Base-by-base conservation (phyloP, 768 basidiomycete genomes). In the Lactarius indigo region DNA sequence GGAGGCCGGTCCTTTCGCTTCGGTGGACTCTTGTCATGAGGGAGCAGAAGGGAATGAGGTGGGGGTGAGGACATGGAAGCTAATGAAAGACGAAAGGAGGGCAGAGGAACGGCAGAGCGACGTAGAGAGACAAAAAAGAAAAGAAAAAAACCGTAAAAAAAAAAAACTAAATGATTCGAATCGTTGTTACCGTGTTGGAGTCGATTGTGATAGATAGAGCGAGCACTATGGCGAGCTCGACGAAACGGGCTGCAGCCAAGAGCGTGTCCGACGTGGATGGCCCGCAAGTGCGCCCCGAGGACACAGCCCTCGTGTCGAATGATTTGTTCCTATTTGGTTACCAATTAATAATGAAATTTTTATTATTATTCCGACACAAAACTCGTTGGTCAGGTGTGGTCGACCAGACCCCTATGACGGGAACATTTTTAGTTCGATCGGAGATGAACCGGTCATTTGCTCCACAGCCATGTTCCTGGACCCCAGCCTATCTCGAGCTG, bases 1-100 rank as follows among this genome's bases (percentile, higher is more conserved):
- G 83, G 80, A 52, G 83, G 83, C 71, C 81, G 79, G 74, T 84
- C 84, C 75, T 80, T 81, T 75, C 77, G 80, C 78, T 76, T 82
- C 70, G 75, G 71, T 57, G 75, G 75, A 69, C 73, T 69, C 72
- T 74, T 78, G 75, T 78, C 76, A 71, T 77, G 74, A 72, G 76
- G 76, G 70, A 75, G 28, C 9, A 42, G 39, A 15, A 39, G 57
- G 9, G 69, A 56, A 33, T 56, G 56, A 57, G 73, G 71, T 42
- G 77, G 65, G 55, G 78, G 72, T 59, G 74, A 69, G 72, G 81
- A 82, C 82, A 83, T 83, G 68, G 69, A 73, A 71, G 71, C 78
- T 76, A 75, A 78, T 73, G 73, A 75, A 75, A 74, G 74, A 73
- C 74, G 72, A 74, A 75, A 77, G 74, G 69, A 69, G 68, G 69